phyloP scores from a whole-genome alignment of 202 grass and related monocot genomes.

The Hordeum pubiflorum region DNA sequence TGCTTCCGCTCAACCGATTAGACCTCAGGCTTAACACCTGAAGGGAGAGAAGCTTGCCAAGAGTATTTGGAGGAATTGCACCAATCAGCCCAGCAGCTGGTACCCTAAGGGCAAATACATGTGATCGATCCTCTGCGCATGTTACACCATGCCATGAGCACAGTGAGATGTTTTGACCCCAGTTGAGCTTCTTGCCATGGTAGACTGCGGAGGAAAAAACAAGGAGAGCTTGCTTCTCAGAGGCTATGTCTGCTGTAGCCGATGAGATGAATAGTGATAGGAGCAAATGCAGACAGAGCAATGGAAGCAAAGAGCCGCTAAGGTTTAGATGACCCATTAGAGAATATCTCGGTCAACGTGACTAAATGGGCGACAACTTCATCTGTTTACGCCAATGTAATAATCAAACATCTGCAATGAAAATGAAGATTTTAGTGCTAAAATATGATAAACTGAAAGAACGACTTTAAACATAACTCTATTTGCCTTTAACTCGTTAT shows the following conservation, averaged over 20 bases:
- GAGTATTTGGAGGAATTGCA: constrained; percentile 64
- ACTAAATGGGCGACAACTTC: constrained; percentile 24
- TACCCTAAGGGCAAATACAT: constrained; percentile 57
- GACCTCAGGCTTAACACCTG: constrained; percentile 84
- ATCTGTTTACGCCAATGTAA: constrained; percentile 1
- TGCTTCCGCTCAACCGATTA: constrained; percentile 60
- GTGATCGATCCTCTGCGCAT: constrained; percentile 48
- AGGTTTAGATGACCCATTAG: constrained; percentile 39
- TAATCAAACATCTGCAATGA: constrained; percentile 11
- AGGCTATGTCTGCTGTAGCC: constrained; percentile 40
- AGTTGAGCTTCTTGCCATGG: constrained; percentile 62
- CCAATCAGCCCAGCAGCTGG: constrained; percentile 78
- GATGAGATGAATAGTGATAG: constrained; percentile 30
- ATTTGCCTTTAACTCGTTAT: neutral
- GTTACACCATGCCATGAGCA: constrained; percentile 90
- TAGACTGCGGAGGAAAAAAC: constrained; percentile 56
- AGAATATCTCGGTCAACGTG: constrained; percentile 8
- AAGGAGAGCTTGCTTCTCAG: constrained; percentile 84
- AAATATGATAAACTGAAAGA: constrained; percentile 11
- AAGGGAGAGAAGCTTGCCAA: constrained; percentile 66
- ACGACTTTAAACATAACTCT: constrained; percentile 1
- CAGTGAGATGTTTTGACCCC: constrained; percentile 54
- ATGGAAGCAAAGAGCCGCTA: constrained; percentile 16
- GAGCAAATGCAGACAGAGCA: constrained; percentile 33
- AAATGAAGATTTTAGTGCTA: constrained; percentile 27